phyloP scores from a whole-genome alignment of 371 early-diverging fungal genomes.

The Haplosporangium sp. region DNA sequence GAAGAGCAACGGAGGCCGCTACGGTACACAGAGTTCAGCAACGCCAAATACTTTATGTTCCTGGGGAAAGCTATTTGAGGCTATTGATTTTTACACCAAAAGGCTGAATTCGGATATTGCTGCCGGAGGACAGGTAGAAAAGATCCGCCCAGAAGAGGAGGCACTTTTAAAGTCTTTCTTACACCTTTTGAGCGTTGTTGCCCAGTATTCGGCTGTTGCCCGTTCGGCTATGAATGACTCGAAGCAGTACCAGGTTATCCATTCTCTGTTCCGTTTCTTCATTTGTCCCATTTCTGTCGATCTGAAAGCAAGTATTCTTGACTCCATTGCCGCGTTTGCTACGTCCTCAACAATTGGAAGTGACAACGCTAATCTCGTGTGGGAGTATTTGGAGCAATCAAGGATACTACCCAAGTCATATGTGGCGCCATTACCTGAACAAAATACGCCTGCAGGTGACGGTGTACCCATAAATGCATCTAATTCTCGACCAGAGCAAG shows the following conservation, averaged over 20 bases:
- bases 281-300: constrained; percentile 74
- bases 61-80: constrained; percentile 70
- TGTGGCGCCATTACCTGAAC: constrained; percentile 49
- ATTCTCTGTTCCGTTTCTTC: constrained; percentile 78
- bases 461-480: constrained; percentile 37
- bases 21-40: constrained; percentile 50
- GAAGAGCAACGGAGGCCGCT: constrained; percentile 57
- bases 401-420: constrained; percentile 71
- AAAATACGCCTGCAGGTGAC: constrained; percentile 32
- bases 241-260: constrained; percentile 67
- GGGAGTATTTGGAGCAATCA: constrained; percentile 77
- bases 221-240: constrained; percentile 72
- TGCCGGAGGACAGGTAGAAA: constrained; percentile 38
- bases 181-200: constrained; percentile 72
- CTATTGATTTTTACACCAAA: constrained; percentile 64
- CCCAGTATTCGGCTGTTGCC: constrained; percentile 69
- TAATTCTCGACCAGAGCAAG: constrained; percentile 34
- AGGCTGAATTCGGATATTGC: constrained; percentile 29
- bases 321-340: constrained; percentile 80
- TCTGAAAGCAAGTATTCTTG: constrained; percentile 82
- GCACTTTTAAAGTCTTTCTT: constrained; percentile 73
- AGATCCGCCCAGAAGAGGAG: constrained; percentile 72
- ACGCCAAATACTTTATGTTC: constrained; percentile 65
- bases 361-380: constrained; percentile 72
- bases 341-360: constrained; percentile 57